Evolutionary conservation across 805 yeast genomes (phyloP), one percentile per base, ranked within the genome.

Genomic region (Ogataea trehalophila): DNA sequence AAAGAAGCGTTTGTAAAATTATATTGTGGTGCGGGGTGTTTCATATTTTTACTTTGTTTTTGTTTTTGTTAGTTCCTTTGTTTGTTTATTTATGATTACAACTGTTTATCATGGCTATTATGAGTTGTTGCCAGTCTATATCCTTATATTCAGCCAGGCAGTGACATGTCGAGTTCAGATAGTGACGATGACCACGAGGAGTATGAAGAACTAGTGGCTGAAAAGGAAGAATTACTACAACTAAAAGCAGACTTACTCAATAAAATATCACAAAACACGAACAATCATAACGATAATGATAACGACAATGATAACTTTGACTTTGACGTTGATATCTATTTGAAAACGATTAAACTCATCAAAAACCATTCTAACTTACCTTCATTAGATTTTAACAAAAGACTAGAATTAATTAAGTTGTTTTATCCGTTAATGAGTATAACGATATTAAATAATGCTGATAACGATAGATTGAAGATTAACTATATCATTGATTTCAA

Each of bases 401-500:
- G 69, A 23, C 41, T 64, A 17, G 33, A 49, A 33, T 42, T 58
- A 4, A 46, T 58, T 13, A 50, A 51, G 31, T 16, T 54, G 39
- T 65, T 65, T 44, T 65, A 56, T 46, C 69, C 67, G 1, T 33
- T 55, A 42, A 57, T 66, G 64, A 47, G 49, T 23, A 54, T 64
- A 13, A 18, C 43, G 3, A 51, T 51, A 7, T 45, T 49, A 18
- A 15, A 39, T 6, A 35, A 38, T 3, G 37, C 37, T 3, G 37
- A 40, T 6, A 36, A 20, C 15, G 34, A 42, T 23, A 46, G 35
- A 7, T 20, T 34, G 6, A 26, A 26, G 31, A 34, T 60, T n/a
- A 37, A 43, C 26, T 60, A 49, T 33, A 45, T 40, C 6, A 17
- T 58, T 18, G 31, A 29, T 4, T 59, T 54, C 47, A 53, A 48